Evolutionary conservation across 2,329 filamentous ascomycete genomes (phyloP), one percentile per base, ranked within the genome.

Genomic region (Pestalotiopsis sp.): DNA sequence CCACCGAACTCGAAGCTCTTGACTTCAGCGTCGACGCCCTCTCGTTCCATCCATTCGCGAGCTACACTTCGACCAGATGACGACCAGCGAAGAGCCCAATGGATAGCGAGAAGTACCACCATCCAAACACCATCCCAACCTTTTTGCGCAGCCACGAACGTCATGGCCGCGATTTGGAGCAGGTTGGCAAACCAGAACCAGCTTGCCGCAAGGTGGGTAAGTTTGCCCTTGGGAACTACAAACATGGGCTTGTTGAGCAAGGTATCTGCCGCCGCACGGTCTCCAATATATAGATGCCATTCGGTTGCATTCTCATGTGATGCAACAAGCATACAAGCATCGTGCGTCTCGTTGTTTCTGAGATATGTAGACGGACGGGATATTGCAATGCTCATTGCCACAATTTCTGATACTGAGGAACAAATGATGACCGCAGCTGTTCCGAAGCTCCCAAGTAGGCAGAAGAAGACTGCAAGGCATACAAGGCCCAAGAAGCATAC

Each of bases 271-370:
- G 14, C 23, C 2, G 9, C 9, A 1, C 56, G 20, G 6, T 59
- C 57, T 12, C 57, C 57, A 17, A 59, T 31, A 1, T 13, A 59
- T 3, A 59, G 25, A 9, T 59, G 27, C 57, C 75, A 77, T 23
- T 72, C 74, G n/a, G 61, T 68, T 2, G 73, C 71, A 63, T 77
- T 77, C 41, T 76, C 65, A 27, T 76, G 74, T 1, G 73, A 61
- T 12, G 74, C 73, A 13, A 73, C 69, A 20, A 76, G 72, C 75
- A 77, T 77, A 58, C 72, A 76, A 2, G 75, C 74, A 49, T 75
- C 73, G 61, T 76, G 71, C 3, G 61, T 66, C 66, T 77, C 75
- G 61, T 72, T 76, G 65, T 71, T 76, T 20, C 69, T 66, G 12
- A 77, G 68, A 64, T 76, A 75, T 14, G 57, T 67, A 4, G 68